Evolutionary conservation across 1,284 basidiomycete genomes (phyloP).

Genomic region (Microbotryomycetes sp.): DNA sequence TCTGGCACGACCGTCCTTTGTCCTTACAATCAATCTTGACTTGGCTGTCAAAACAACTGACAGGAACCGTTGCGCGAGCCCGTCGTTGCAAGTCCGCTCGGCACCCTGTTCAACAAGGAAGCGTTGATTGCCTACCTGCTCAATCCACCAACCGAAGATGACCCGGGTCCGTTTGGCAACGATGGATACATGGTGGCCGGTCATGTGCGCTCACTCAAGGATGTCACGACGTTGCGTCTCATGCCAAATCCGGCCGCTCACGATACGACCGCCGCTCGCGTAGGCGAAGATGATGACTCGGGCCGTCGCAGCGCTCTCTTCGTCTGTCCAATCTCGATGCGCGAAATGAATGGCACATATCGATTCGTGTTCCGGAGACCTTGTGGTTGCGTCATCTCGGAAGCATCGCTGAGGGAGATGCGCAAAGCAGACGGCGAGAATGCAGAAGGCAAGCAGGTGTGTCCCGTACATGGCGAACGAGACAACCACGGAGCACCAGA

Average conservation of each 20-base stretch:
- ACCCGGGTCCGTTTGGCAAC: constrained; percentile 22
- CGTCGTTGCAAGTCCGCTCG: constrained; percentile 77
- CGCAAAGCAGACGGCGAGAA: constrained; percentile 16
- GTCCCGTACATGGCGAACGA: constrained; percentile 25
- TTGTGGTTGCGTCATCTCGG: constrained; percentile 83
- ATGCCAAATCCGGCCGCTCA: constrained; percentile 53
- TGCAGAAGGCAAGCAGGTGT: constrained; percentile 17
- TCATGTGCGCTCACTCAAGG: constrained; percentile 82
- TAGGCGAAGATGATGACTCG: constrained; percentile 1
- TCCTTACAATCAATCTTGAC: background rate
- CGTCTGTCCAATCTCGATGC: constrained; percentile 78
- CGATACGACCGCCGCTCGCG: constrained; percentile 7
- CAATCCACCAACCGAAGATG: constrained; percentile 44
- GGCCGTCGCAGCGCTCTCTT: constrained; percentile 53
- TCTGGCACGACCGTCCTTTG: background rate
- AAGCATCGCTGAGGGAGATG: constrained; percentile 58
- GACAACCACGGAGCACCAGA: constrained; percentile 11
- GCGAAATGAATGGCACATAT: constrained; percentile 85
- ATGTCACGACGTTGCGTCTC: constrained; percentile 72
- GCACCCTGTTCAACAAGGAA: constrained; percentile 91
- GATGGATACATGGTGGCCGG: constrained; percentile 46
- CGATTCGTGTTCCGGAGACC: constrained; percentile 78
- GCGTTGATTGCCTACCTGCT: constrained; percentile 79
- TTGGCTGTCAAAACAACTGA: background rate
- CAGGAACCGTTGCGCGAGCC: constrained; percentile 77